These are phyloP conservation scores for Rhizoclosmatium globosum DNA, from an alignment of 192 early-diverging fungal species.

Conservation along the genomic window DNA sequence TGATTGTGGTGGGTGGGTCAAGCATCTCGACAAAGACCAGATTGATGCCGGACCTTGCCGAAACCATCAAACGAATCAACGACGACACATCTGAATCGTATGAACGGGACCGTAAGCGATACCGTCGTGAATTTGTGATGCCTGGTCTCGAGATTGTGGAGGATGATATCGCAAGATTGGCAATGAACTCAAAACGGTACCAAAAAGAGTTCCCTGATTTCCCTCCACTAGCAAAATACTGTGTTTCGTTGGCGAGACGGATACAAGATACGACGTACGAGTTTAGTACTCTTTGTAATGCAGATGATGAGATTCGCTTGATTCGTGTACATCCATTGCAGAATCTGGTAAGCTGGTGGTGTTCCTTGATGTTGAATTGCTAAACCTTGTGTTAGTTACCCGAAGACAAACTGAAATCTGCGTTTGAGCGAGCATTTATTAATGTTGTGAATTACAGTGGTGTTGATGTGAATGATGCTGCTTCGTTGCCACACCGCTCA, in stretches of 20 bases:
- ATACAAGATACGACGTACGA: conserved; percentile 84
- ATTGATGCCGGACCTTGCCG: conserved; percentile 73
- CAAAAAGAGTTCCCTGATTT: conserved; percentile 74
- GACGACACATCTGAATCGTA: conserved; percentile 3
- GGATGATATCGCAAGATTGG: conserved; percentile 90
- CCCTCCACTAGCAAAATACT: conserved; percentile 82
- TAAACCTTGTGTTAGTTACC: conserved; percentile 47
- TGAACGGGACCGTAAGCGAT: conserved; percentile 2
- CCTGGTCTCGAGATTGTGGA: conserved; percentile 73
- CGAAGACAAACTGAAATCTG: conserved; percentile 69
- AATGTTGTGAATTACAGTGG: conserved; percentile 84
- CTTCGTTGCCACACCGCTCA: conserved; percentile 67
- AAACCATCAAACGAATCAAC: conserved; percentile 38
- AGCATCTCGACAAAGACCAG: conserved; percentile 73
- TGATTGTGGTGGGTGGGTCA: conserved; percentile 85
- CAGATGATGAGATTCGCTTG: conserved; percentile 50
- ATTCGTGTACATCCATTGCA: conserved; percentile 82
- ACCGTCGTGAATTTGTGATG: neutral
- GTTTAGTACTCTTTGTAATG: conserved; percentile 78
- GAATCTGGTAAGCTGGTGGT: conserved; percentile 57
- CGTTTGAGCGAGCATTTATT: conserved; percentile 86
- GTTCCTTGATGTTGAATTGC: neutral
- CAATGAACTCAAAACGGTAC: conserved; percentile 80
- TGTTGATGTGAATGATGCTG: conserved; percentile 89
- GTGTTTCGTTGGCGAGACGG: conserved; percentile 82